Conservation (phyloP, 2,329 filamentous ascomycete species). For the Sclerotinia minor region DNA sequence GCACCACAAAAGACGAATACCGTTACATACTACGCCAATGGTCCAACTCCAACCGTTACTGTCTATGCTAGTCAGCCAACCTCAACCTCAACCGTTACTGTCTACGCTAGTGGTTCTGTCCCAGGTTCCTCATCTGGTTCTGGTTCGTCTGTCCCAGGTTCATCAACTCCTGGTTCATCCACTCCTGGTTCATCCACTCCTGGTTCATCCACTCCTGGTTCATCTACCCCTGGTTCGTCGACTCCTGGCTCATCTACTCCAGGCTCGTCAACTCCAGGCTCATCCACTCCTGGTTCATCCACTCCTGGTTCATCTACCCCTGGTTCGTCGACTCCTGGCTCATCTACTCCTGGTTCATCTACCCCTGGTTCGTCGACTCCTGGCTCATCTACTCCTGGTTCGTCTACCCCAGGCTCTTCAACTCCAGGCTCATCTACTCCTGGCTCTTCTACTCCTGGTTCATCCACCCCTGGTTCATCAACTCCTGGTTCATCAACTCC, state of each 20-base stretch:
- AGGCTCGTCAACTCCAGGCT: background rate
- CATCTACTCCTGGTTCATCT: background rate
- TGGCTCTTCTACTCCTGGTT: background rate
- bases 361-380: background rate
- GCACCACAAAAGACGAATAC: constrained; percentile 9
- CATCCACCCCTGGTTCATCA: background rate
- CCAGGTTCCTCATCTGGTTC: background rate
- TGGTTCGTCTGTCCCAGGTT: background rate
- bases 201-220: background rate
- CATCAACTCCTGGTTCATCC: too few species aligned
- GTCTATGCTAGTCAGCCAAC: constrained; percentile 3
- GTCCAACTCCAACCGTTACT: constrained; percentile 10
- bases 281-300: background rate
- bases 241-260: background rate
- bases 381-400: background rate
- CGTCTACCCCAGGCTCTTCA: background rate
- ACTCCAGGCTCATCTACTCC: background rate
- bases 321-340: background rate
- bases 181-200: background rate
- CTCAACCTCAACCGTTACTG: background rate
- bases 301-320: background rate
- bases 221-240: background rate
- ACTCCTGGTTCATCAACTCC: background rate
- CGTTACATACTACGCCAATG: constrained; percentile 10
- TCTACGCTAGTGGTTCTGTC: too few species aligned